These are phyloP conservation scores for Globisporangium mamillatum DNA, from an alignment of 352 stramenopile genomes.

Conservation along the genomic window DNA sequence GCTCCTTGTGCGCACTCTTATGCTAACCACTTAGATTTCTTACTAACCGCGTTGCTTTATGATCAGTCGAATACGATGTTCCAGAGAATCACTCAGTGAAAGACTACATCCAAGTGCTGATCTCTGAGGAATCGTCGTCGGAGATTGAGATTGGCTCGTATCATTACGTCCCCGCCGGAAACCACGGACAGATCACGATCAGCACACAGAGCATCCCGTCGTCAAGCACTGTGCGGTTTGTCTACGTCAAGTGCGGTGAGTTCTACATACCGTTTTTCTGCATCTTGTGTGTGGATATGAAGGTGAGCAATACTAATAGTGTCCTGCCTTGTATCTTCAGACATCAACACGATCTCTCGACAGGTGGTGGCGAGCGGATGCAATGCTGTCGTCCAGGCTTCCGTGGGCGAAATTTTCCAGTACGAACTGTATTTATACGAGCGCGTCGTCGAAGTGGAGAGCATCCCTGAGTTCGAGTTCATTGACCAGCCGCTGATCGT, in stretches of 20 bases:
- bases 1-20: not conserved
- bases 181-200: slow-evolving; percentile 73
- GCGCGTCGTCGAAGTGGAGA: slow-evolving; percentile 86
- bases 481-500: slow-evolving; percentile 84
- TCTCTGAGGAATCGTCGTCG: slow-evolving; percentile 64
- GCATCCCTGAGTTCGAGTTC: slow-evolving; percentile 84
- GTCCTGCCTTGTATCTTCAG: slow-evolving; percentile 18
- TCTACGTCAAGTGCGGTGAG: slow-evolving; percentile 80
- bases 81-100: slow-evolving; percentile 80
- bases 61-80: slow-evolving; percentile 72
- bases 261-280: not conserved
- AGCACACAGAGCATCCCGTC: slow-evolving; percentile 68
- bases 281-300: not conserved
- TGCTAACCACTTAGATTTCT: not conserved
- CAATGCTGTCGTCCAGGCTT: slow-evolving; percentile 80
- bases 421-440: slow-evolving; percentile 88
- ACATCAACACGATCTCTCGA: slow-evolving; percentile 84
- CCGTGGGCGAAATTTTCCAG: slow-evolving; percentile 86
- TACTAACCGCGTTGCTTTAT: not conserved
- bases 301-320: not conserved
- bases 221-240: slow-evolving; percentile 71
- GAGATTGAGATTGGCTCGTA: slow-evolving; percentile 80
- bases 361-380: slow-evolving; percentile 83
- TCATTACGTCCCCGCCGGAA: slow-evolving; percentile 62
- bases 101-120: slow-evolving; percentile 86